These are phyloP conservation scores for Xylaria sp. DNA, from an alignment of 2,329 filamentous ascomycete species.

Conservation along the genomic window DNA sequence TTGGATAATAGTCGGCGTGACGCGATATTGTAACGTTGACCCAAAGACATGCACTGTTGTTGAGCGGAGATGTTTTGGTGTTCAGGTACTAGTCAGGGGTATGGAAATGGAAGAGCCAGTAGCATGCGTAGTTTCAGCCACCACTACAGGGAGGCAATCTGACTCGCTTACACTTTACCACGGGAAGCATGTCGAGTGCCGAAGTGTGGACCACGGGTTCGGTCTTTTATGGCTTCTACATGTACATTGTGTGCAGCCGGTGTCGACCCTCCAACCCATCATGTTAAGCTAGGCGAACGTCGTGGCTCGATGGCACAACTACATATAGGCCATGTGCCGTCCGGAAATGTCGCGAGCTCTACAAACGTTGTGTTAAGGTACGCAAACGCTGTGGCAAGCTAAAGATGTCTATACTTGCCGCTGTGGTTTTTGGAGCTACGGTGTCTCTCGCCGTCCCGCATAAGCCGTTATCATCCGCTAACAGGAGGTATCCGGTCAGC, in stretches of 20 bases:
- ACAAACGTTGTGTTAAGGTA: slow-evolving; percentile 37
- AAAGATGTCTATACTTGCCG: slow-evolving; percentile 22
- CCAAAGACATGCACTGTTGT: neutral
- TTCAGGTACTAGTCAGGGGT: slow-evolving; percentile 27
- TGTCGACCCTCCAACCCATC: slow-evolving; percentile 12
- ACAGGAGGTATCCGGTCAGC: slow-evolving; percentile 27
- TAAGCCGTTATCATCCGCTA: slow-evolving; percentile 38
- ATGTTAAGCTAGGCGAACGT: slow-evolving; percentile 1
- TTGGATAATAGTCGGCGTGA: slow-evolving; percentile 13
- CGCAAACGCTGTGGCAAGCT: slow-evolving; percentile 19
- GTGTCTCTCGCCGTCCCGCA: slow-evolving; percentile 28
- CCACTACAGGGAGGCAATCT: slow-evolving; percentile 11
- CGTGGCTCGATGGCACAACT: slow-evolving; percentile 41
- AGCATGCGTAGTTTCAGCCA: slow-evolving; percentile 20
- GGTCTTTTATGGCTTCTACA: slow-evolving; percentile 7
- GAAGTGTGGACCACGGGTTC: slow-evolving; percentile 5
- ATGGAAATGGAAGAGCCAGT: slow-evolving; percentile 24
- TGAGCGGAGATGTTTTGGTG: neutral
- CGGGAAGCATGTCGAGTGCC: slow-evolving; percentile 22
- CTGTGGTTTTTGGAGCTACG: slow-evolving; percentile 18
- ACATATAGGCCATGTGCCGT: slow-evolving; percentile 43
- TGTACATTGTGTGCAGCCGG: neutral
- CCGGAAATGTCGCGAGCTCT: slow-evolving; percentile 13
- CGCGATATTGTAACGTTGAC: slow-evolving; percentile 25
- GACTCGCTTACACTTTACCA: slow-evolving; percentile 20